Conservation (phyloP, 1,284 basidiomycete genomes). For the Boletellus dicymbophilus region DNA sequence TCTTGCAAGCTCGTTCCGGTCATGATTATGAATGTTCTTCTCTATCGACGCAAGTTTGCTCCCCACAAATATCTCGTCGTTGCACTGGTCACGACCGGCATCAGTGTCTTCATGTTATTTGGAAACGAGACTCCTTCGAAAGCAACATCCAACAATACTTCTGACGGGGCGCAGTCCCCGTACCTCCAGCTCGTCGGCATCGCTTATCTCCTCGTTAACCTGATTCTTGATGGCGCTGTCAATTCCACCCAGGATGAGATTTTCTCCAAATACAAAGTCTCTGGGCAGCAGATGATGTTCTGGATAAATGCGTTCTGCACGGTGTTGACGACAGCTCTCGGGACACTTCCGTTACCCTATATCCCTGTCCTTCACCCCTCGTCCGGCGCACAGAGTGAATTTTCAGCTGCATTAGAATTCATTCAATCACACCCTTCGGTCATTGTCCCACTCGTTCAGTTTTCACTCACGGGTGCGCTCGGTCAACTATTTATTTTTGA, state of each 20-base stretch:
- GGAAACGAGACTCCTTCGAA: conserved; percentile 59
- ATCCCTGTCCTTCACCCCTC: conserved; percentile 77
- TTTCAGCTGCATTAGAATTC: conserved; percentile 74
- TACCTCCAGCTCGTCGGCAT: conserved; percentile 67
- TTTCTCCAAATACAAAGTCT: conserved; percentile 76
- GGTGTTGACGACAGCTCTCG: conserved; percentile 62
- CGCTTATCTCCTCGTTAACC: conserved; percentile 79
- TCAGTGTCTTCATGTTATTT: conserved; percentile 95
- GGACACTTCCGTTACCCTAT: conserved; percentile 70
- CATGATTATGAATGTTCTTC: conserved; percentile 91
- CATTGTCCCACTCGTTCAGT: conserved; percentile 79
- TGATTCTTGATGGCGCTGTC: conserved; percentile 90
- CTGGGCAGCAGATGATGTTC: conserved; percentile 99
- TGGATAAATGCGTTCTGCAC: conserved; percentile 92
- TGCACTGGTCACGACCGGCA: conserved; percentile 88
- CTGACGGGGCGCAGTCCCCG: conserved; percentile 33
- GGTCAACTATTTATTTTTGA: conserved; percentile 99
- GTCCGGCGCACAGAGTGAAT: conserved; percentile 60
- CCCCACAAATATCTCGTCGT: conserved; percentile 96
- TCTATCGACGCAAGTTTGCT: conserved; percentile 90
- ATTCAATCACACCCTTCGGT: conserved; percentile 80
- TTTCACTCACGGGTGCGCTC: conserved; percentile 88
- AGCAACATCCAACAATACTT: conserved; percentile 38
- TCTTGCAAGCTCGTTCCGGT: conserved; percentile 98
- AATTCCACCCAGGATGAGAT: conserved; percentile 99